Percentiles rank a stretch among this genome's conserved stretches.
Evolutionary conservation across 495 filamentous ascomycete genomes (phyloP).

Genomic region (Acidomyces sp.): DNA sequence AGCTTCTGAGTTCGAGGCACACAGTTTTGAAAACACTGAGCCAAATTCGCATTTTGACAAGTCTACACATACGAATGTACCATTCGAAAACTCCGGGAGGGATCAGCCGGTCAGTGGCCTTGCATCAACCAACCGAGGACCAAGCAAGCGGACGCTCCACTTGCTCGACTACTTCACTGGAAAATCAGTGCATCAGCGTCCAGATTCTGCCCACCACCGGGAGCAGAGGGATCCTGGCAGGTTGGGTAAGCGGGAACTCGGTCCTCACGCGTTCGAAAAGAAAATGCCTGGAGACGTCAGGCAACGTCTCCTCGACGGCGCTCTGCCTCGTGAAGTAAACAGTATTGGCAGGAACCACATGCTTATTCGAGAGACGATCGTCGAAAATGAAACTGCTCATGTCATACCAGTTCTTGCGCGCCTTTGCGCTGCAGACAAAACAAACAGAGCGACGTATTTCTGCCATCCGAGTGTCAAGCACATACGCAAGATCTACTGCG

Average conservation of each 20-base stretch:
- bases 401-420: conserved; percentile 63
- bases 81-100: neutral
- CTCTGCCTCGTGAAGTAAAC: conserved; percentile 42
- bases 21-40: neutral
- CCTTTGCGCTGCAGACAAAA: conserved; percentile 53
- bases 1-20: conserved; percentile 1
- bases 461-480: conserved; percentile 68
- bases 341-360: conserved; percentile 41
- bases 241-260: conserved; percentile 45
- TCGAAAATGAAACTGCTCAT: conserved; percentile 52
- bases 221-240: conserved; percentile 1
- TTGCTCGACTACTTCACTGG: conserved; percentile 7
- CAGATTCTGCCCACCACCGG: neutral
- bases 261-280: conserved; percentile 73
- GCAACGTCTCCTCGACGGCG: conserved; percentile 51
- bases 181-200: conserved; percentile 4
- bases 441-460: conserved; percentile 57
- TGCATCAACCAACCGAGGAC: neutral
- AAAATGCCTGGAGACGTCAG: conserved; percentile 76
- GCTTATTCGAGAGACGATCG: conserved; percentile 31
- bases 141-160: neutral
- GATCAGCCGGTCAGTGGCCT: too few relatives aligned
- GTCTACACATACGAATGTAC: neutral
- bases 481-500: conserved; percentile 63
- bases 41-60: neutral